Evolutionary conservation across 495 filamentous ascomycete species (phyloP), one percentile per base, ranked within the genome.

Genomic region (Tirmania nivea): DNA sequence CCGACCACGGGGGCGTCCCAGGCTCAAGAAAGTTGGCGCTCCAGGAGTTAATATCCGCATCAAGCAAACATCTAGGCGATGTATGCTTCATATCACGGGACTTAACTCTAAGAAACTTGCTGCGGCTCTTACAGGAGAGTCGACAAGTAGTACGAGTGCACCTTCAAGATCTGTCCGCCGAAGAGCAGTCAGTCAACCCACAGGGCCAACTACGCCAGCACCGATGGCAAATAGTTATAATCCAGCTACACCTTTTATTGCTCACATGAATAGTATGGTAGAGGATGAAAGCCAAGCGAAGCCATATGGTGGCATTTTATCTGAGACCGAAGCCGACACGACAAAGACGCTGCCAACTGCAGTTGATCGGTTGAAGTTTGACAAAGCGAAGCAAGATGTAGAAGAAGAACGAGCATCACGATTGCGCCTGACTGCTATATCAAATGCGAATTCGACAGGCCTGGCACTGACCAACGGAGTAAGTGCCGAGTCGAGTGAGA

Each of bases 221-320:
- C 65, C 71, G 5, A 68, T 71, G 0, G 17, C 17, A 45, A 45
- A 45, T 45, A 45, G 14, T 19, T 14, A 14, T 19, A 14, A 14
- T 4, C 72, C 57, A 19, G 71, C 69, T 51, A 54, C 69, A 71
- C 0, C 73, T 75, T 42, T 81, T 82, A 9, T 86, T 92, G 60
- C 88, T 87, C 25, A 31, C 25, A 31, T 31, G 25, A 31, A 31
- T 31, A 31, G 25, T 31, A 31, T 31, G 25, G 62, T 94, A 54
- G 79, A 77, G 35, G 90, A 96, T 57, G 88, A 95, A 59, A 67
- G 75, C 10, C 93, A 92, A 63, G 81, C 80, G 14, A 97, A 94
- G 65, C 90, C 92, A 2, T 97, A 96, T 61, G 92, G 90, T 48
- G 90, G 90, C 9, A 94, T 96, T 45, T 69, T 97, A 37, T 80